Evolutionary conservation across 352 stramenopile genomes (phyloP).

Genomic region (Globisporangium barbulae): DNA sequence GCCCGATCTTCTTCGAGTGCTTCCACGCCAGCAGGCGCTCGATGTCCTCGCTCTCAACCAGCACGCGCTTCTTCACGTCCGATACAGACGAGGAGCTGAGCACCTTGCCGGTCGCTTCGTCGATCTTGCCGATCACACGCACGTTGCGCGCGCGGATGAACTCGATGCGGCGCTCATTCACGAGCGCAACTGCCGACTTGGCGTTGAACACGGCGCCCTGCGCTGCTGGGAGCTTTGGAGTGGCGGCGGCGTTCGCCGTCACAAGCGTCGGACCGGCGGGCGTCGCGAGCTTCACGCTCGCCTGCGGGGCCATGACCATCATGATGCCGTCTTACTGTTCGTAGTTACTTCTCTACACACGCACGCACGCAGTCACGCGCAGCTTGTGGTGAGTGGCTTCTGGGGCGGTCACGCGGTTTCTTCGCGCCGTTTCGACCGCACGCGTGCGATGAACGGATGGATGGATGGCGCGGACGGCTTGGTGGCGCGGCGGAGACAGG

Average conservation of each 20-base stretch:
- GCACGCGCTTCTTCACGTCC: conserved; percentile 25
- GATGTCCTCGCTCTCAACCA: conserved; percentile 43
- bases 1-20: conserved; percentile 72
- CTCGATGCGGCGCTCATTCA: conserved; percentile 82
- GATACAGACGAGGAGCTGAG: conserved; percentile 4
- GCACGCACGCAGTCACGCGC: background rate
- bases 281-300: conserved; percentile 7
- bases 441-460: background rate
- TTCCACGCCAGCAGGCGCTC: conserved; percentile 59
- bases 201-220: conserved; percentile 15
- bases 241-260: background rate
- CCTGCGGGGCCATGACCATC: conserved; percentile 15
- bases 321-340: background rate
- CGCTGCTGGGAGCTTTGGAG: background rate
- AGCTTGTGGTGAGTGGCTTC: background rate
- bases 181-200: conserved; percentile 73
- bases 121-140: conserved; percentile 35
- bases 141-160: conserved; percentile 70
- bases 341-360: background rate
- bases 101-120: conserved; percentile 22
- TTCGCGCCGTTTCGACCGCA: background rate
- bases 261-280: background rate
- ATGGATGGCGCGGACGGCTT: background rate
- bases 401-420: background rate
- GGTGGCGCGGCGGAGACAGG: background rate